Conservation (phyloP, 2,329 filamentous ascomycete genomes). For the Myriangium duriaei region DNA sequence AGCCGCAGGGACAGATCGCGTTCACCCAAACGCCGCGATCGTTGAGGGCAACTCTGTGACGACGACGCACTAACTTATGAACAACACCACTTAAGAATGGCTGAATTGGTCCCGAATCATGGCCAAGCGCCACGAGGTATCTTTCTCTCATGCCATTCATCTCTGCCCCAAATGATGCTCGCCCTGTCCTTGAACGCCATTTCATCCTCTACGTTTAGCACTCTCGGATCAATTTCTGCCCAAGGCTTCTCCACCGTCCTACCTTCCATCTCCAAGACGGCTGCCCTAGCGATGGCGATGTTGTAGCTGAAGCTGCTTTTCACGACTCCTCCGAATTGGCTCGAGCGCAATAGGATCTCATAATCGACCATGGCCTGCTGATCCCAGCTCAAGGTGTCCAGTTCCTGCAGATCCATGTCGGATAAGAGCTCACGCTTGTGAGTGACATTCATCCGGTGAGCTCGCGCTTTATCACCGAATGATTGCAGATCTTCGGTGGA, state of each 20-base stretch:
- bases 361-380: conserved; percentile 34
- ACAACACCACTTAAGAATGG: no score
- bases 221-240: conserved; percentile 16
- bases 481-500: conserved; percentile 25
- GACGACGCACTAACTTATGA: no score
- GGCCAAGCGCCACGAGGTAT: conserved; percentile 13
- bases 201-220: conserved; percentile 14
- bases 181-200: conserved; percentile 14
- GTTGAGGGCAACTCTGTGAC: no score
- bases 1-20: conserved; percentile 4
- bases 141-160: conserved; percentile 14
- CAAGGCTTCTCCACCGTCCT: conserved; percentile 10
- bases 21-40: not conserved
- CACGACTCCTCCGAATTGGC: conserved; percentile 32
- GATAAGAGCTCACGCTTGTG: conserved; percentile 33
- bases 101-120: no score
- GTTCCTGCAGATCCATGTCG: conserved; percentile 28
- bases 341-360: conserved; percentile 35
- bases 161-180: conserved; percentile 15
- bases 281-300: conserved; percentile 31
- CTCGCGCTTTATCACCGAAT: conserved; percentile 27
- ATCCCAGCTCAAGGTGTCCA: conserved; percentile 56
- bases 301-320: conserved; percentile 38
- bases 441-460: conserved; percentile 28
- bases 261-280: conserved; percentile 18